phyloP scores from a whole-genome alignment of 1,284 basidiomycete genomes.

The Apiotrichum siamense region DNA sequence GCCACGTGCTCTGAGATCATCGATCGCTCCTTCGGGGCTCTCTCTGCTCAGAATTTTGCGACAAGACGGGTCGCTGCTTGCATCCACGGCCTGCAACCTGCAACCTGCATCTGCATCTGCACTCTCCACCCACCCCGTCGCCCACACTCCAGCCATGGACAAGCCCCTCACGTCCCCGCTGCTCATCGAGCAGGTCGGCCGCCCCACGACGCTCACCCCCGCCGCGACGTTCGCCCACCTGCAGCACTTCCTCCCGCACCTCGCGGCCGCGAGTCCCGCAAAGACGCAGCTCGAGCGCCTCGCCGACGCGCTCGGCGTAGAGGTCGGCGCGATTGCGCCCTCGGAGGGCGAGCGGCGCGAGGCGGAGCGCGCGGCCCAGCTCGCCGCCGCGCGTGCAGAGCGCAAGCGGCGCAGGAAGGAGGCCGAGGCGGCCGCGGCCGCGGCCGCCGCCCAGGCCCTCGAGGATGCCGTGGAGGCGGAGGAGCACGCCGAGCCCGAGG shows the following conservation, averaged over 20 bases:
- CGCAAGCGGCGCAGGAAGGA: slow-evolving; percentile 20
- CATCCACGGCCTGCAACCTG: neutral
- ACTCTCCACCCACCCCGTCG: neutral
- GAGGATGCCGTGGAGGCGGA: slow-evolving; percentile 16
- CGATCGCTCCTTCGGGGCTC: neutral
- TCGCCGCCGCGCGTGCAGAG: slow-evolving; percentile 20
- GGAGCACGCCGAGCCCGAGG: slow-evolving; percentile 12
- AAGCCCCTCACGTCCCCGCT: slow-evolving; percentile 41
- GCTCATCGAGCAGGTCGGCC: slow-evolving; percentile 31
- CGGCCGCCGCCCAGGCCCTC: slow-evolving; percentile 22
- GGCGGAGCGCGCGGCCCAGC: slow-evolving; percentile 26
- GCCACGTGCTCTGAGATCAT: neutral
- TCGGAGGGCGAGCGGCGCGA: slow-evolving; percentile 34
- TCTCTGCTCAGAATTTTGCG: neutral
- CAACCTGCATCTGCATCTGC: neutral
- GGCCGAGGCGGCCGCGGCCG: slow-evolving; percentile 13
- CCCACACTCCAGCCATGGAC: slow-evolving; percentile 29
- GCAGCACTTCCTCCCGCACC: slow-evolving; percentile 25
- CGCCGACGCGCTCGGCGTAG: slow-evolving; percentile 43
- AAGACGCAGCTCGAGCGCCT: slow-evolving; percentile 45
- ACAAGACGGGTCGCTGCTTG: too few relatives aligned
- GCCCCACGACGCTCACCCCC: slow-evolving; percentile 25
- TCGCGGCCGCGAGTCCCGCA: slow-evolving; percentile 25
- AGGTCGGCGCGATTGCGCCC: slow-evolving; percentile 34
- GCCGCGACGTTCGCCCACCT: slow-evolving; percentile 30